A percentile compares a stretch with the other conserved stretches of the same genome.
phyloP scores from a whole-genome alignment of 805 yeast species.

The Candida germanica region DNA sequence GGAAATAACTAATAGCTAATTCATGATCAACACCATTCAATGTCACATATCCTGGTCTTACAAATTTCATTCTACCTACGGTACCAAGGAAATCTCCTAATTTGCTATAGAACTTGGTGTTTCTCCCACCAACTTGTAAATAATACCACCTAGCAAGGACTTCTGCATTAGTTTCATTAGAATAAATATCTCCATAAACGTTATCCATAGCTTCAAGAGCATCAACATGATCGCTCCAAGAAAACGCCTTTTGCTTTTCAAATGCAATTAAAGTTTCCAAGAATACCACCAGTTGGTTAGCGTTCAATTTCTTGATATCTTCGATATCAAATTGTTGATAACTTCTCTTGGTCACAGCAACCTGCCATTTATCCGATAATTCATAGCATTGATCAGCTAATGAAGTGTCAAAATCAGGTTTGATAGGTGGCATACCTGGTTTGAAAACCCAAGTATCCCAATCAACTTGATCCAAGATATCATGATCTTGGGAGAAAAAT shows the following conservation, averaged over 20 bases:
- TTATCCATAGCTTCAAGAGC: constrained; percentile 31
- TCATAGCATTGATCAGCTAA: constrained; percentile 69
- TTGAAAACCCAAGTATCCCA: constrained; percentile 82
- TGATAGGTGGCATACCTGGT: constrained; percentile 83
- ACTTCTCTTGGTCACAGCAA: constrained; percentile 22
- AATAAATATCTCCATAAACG: constrained; percentile 37
- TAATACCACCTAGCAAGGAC: constrained; percentile 75
- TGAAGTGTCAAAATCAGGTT: constrained; percentile 74
- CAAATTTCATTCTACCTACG: constrained; percentile 93
- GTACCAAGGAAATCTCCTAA: constrained; percentile 85
- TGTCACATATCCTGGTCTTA: constrained; percentile 77
- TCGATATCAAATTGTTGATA: constrained; percentile 36
- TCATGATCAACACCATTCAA: constrained; percentile 61
- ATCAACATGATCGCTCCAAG: constrained; percentile 35
- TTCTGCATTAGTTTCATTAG: constrained; percentile 69
- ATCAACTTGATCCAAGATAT: constrained; percentile 64
- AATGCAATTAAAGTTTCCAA: constrained; percentile 61
- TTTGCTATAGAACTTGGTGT: constrained; percentile 42
- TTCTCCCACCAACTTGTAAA: constrained; percentile 56
- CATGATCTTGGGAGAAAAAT: constrained; percentile 49
- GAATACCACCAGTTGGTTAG: constrained; percentile 79
- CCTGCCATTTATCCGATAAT: constrained; percentile 66
- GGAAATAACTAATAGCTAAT: constrained; percentile 65
- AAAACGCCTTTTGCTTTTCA: constrained; percentile 38
- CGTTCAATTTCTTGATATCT: constrained; percentile 58